These are phyloP conservation scores for Posidonia australis DNA, from an alignment of 106 monocot species.

Conservation along the genomic window DNA sequence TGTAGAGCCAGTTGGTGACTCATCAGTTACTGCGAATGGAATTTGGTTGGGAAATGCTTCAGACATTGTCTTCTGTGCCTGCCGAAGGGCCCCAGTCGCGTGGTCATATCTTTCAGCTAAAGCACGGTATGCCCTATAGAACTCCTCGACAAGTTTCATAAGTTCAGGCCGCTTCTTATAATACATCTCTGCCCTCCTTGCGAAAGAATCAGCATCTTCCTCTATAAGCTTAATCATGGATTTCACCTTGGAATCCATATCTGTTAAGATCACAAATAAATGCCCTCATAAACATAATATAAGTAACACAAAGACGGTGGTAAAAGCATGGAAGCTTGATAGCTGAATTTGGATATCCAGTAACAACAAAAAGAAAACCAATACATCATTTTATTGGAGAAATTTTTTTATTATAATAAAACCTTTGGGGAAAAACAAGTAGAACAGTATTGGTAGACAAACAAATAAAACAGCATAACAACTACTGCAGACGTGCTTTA, in stretches of 20 bases:
- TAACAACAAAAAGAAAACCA: too few species aligned
- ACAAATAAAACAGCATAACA: too few species aligned
- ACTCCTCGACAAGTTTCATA: slow-evolving; percentile 87
- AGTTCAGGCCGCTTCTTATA: slow-evolving; percentile 94
- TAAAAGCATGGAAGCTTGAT: too few species aligned
- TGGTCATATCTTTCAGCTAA: slow-evolving; percentile 95
- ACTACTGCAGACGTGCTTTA: too few species aligned
- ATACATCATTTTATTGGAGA: too few species aligned
- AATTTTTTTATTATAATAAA: too few species aligned
- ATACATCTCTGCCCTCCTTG: slow-evolving; percentile 91
- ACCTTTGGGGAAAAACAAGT: too few species aligned
- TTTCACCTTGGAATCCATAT: slow-evolving; percentile 81
- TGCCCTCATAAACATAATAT: background rate
- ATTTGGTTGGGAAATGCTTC: slow-evolving; percentile 84
- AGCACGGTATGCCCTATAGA: slow-evolving; percentile 89
- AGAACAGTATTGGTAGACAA: too few species aligned
- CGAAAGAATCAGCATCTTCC: slow-evolving; percentile 97
- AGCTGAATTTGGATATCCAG: too few species aligned
- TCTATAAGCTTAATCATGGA: slow-evolving; percentile 89
- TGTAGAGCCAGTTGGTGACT: slow-evolving; percentile 29
- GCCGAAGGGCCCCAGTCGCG: slow-evolving; percentile 81
- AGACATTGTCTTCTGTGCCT: slow-evolving; percentile 74
- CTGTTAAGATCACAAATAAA: slow-evolving; percentile 24
- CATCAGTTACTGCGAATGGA: slow-evolving; percentile 52
- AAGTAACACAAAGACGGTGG: background rate